phyloP scores from a whole-genome alignment of 345 rosid genomes.

The Hibiscus trionum region DNA sequence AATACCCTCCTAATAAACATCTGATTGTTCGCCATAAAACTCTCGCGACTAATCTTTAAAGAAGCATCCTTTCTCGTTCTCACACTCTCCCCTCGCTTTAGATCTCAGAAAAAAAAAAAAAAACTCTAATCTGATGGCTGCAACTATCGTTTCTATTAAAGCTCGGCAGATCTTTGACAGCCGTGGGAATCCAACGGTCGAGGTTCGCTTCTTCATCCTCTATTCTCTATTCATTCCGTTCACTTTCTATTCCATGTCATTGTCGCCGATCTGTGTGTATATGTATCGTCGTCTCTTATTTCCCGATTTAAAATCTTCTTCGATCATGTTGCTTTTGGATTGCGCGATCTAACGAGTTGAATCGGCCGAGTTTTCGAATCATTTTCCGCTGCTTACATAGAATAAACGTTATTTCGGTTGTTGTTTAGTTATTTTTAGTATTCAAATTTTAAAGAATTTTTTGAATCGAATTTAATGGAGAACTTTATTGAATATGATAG shows the following conservation, averaged over 20 bases:
- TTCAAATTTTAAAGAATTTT: not conserved
- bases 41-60: not conserved
- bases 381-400: not conserved
- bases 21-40: no score
- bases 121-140: conserved; percentile 33
- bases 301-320: not conserved
- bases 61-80: not conserved
- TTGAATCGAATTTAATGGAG: not conserved
- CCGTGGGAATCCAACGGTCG: conserved; percentile 98
- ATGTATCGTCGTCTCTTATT: not conserved
- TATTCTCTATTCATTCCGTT: not conserved
- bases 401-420: not conserved
- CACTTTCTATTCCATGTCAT: conserved; percentile 10
- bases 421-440: not conserved
- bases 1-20: not conserved
- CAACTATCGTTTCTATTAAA: conserved; percentile 49
- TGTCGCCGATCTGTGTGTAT: conserved; percentile 16
- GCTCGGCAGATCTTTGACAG: conserved; percentile 98
- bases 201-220: conserved; percentile 35
- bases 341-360: not conserved
- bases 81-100: not conserved
- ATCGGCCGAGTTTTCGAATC: not conserved
- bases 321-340: conserved; percentile 11
- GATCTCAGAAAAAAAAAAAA: not conserved
- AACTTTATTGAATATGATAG: conserved; percentile 19